Evolutionary conservation across 2,329 filamentous ascomycete genomes (phyloP).

Genomic region (Colletotrichum truncatum): DNA sequence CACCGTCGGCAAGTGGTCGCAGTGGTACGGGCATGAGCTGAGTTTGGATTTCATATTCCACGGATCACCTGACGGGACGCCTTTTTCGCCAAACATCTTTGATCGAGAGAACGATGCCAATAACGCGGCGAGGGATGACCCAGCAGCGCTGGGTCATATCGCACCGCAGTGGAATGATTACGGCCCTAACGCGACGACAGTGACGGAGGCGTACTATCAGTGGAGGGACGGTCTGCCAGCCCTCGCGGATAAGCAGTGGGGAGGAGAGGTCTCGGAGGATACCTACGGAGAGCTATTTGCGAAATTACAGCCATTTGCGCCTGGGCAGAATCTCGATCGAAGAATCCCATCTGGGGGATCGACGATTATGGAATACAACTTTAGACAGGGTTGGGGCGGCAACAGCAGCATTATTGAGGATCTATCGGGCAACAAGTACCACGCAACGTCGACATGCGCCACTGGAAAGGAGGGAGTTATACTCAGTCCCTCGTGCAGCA

Average conservation of each 20-base stretch:
- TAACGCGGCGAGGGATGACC: constrained; percentile 30
- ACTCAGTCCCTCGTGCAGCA: constrained; percentile 47
- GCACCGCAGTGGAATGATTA: constrained; percentile 37
- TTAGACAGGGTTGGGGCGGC: constrained; percentile 1
- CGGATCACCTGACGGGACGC: constrained; percentile 27
- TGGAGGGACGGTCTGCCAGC: constrained; percentile 36
- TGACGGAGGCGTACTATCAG: constrained; percentile 36
- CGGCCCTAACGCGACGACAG: constrained; percentile 35
- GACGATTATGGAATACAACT: constrained; percentile 32
- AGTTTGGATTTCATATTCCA: constrained; percentile 33
- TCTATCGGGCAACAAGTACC: constrained; percentile 33
- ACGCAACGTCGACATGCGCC: constrained; percentile 21
- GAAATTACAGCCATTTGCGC: constrained; percentile 31
- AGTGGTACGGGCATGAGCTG: constrained; percentile 28
- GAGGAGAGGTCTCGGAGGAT: constrained; percentile 29
- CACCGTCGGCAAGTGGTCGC: constrained; percentile 35
- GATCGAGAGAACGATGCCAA: constrained; percentile 29
- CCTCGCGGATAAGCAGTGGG: constrained; percentile 39
- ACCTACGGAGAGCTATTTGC: constrained; percentile 23
- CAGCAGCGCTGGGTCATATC: constrained; percentile 33
- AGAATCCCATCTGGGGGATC: constrained; percentile 27
- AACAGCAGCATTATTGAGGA: constrained; percentile 26
- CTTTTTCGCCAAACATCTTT: constrained; percentile 36
- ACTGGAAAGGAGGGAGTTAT: constrained; percentile 32
- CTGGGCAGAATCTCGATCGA: constrained; percentile 35